These are phyloP conservation scores for Filosporella fistucella DNA, from an alignment of 495 filamentous ascomycete genomes.

Conservation along the genomic window DNA sequence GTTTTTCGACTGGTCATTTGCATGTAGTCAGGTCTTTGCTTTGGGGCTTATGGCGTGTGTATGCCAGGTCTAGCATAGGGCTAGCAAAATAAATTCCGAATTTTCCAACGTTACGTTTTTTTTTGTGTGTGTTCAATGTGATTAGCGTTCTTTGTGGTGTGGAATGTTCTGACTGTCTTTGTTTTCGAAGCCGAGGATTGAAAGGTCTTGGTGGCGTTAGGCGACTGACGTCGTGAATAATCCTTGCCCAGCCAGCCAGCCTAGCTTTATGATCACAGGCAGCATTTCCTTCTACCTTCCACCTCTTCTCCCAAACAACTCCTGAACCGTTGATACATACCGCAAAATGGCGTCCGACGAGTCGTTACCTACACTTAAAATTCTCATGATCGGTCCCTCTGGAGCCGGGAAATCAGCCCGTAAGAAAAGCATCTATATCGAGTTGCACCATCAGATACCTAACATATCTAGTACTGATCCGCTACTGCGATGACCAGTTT, in stretches of 20 bases:
- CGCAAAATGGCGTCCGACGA: constrained; percentile 41
- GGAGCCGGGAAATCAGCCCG: constrained; percentile 50
- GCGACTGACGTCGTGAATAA: constrained; percentile 21
- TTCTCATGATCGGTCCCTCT: constrained; percentile 48
- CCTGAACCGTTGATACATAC: too few species aligned
- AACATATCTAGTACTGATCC: constrained; percentile 29
- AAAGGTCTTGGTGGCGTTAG: constrained; percentile 12
- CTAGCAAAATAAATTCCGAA: constrained; percentile 28
- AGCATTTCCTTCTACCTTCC: not conserved
- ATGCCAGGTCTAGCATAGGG: constrained; percentile 41
- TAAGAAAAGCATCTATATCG: constrained; percentile 25
- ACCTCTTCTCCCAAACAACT: not conserved
- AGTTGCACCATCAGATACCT: not conserved
- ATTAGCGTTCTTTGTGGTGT: not conserved
- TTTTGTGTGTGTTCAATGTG: too few species aligned
- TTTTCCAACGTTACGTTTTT: not conserved
- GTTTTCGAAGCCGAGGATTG: too few species aligned
- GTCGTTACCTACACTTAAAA: constrained; percentile 43
- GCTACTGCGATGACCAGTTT: constrained; percentile 56
- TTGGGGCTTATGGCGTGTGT: constrained; percentile 44
- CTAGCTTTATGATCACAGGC: not conserved
- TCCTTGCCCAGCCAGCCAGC: not conserved
- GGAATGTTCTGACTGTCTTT: too few species aligned
- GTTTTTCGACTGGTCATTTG: constrained; percentile 38
- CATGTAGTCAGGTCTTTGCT: constrained; percentile 41